Percentiles rank a stretch among this genome's conserved stretches.
Evolutionary conservation across 2,329 filamentous ascomycete genomes (phyloP).

Genomic region (Neofusicoccum parvum): DNA sequence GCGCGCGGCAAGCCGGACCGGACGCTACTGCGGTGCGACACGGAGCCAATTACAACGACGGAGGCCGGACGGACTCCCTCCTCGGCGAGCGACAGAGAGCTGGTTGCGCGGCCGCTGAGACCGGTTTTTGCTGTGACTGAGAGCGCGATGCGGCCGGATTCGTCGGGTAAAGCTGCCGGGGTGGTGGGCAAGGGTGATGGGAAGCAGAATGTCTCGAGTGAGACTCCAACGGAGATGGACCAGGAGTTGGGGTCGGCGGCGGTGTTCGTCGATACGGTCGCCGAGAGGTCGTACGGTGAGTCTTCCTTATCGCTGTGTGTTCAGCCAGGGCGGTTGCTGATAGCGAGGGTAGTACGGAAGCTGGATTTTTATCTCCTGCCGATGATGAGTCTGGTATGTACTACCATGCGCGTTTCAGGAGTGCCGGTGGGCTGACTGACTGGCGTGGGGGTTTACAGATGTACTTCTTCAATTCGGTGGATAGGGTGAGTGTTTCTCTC

Average conservation of each 20-base stretch:
- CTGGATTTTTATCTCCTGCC: slow-evolving; percentile 48
- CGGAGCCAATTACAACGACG: too few relatives aligned
- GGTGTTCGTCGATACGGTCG: slow-evolving; percentile 33
- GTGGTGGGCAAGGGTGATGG: background rate
- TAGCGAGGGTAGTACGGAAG: slow-evolving; percentile 33
- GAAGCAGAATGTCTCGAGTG: background rate
- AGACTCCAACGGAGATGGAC: slow-evolving; percentile 15
- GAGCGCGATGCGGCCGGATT: background rate
- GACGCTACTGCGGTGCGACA: too few relatives aligned
- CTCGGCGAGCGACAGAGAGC: too few relatives aligned
- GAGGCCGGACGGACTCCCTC: too few relatives aligned
- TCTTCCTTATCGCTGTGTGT: background rate
- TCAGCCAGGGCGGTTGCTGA: background rate
- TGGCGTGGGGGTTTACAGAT: slow-evolving; percentile 26
- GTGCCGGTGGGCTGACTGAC: background rate
- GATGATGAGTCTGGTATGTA: slow-evolving; percentile 39
- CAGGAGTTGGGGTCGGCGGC: slow-evolving; percentile 20
- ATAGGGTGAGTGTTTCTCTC: slow-evolving; percentile 27
- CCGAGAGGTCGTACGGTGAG: slow-evolving; percentile 39
- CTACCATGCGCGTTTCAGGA: slow-evolving; percentile 17
- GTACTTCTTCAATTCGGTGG: slow-evolving; percentile 43
- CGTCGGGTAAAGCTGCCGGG: too few relatives aligned
- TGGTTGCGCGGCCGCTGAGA: too few relatives aligned
- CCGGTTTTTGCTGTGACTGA: too few relatives aligned
- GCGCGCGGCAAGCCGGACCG: too few relatives aligned